Percentiles rank a stretch among this genome's conserved stretches.
Conservation (phyloP, 352 stramenopile species). For the Globisporangium echinulatum region DNA sequence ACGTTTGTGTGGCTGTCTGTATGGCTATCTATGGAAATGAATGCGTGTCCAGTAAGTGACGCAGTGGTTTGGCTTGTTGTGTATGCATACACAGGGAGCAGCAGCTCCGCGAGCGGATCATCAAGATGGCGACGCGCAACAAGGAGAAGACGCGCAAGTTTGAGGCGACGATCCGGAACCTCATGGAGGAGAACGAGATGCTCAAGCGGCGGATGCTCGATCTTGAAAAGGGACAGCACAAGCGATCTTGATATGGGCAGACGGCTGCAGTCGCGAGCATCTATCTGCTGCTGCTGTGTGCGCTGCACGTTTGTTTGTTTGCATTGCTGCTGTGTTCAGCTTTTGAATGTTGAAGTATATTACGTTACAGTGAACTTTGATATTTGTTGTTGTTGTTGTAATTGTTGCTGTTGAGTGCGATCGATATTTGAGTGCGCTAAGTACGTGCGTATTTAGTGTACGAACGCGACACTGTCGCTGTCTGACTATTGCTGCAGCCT, state of each 20-base stretch:
- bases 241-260: conserved; percentile 1
- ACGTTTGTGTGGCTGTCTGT: conserved; percentile 3
- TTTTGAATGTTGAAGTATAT: no score
- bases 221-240: conserved; percentile 25
- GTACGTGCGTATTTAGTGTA: no score
- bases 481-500: no score
- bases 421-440: no score
- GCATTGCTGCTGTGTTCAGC: background rate
- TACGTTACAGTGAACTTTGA: no score
- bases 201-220: conserved; percentile 65
- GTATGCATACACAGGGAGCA: conserved; percentile 34
- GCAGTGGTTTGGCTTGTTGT: background rate
- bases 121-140: conserved; percentile 79
- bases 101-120: conserved; percentile 77
- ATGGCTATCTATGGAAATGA: background rate
- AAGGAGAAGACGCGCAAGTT: conserved; percentile 82
- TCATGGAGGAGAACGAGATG: conserved; percentile 74
- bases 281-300: background rate
- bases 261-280: background rate
- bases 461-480: no score
- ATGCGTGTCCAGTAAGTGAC: background rate
- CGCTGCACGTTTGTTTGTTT: background rate
- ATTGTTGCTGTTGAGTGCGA: no score
- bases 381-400: no score
- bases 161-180: conserved; percentile 63